A percentile compares a stretch with the other conserved stretches of the same genome.
Evolutionary conservation across 768 basidiomycete genomes (phyloP).

Genomic region (Podaxis pistillaris): DNA sequence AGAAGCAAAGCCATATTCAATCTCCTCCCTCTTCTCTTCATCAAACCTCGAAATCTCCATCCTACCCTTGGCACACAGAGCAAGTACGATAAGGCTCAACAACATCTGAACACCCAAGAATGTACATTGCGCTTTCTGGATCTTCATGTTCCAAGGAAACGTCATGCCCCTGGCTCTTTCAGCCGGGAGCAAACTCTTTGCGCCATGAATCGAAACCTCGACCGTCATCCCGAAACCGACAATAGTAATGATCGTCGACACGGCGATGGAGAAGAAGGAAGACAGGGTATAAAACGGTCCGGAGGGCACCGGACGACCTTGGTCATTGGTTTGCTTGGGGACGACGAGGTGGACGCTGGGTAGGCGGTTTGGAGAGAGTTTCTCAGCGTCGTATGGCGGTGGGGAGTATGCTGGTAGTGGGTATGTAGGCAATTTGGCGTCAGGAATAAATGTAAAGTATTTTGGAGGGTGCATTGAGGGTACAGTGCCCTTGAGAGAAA

Average conservation of each 20-base stretch:
- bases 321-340: not conserved
- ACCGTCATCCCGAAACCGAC: conserved; percentile 27
- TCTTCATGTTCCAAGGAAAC: conserved; percentile 27
- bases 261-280: conserved; percentile 17
- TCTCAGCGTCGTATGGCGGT: not conserved
- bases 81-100: conserved; percentile 16
- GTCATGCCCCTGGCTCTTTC: conserved; percentile 23
- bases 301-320: conserved; percentile 2
- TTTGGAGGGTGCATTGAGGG: not conserved
- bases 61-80: conserved; percentile 15
- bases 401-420: conserved; percentile 1
- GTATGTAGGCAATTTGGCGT: not conserved
- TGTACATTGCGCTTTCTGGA: conserved; percentile 26
- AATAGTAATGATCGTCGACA: conserved; percentile 22
- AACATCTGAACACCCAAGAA: conserved; percentile 23
- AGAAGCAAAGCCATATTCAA: conserved; percentile 14
- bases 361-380: not conserved
- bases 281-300: conserved; percentile 16
- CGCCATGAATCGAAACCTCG: conserved; percentile 24
- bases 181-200: conserved; percentile 22
- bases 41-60: conserved; percentile 6
- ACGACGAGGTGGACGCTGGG: not conserved
- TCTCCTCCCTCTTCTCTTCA: conserved; percentile 10
- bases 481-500: not conserved
- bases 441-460: not conserved